Evolutionary conservation across 1,139 yeast species (phyloP).

Genomic region (Nakaseomyces glabratus): DNA sequence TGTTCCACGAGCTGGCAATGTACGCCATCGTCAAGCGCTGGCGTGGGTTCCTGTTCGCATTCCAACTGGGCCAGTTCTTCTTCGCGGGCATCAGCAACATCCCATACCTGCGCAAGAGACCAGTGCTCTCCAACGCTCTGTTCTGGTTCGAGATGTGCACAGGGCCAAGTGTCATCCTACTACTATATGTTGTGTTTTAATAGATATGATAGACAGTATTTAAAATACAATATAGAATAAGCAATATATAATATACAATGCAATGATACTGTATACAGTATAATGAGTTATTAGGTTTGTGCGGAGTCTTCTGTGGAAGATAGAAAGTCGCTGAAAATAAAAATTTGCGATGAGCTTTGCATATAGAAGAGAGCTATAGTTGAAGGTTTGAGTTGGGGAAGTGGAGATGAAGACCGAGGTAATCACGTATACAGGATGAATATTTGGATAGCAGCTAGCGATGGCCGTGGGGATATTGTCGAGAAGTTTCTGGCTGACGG

Average conservation of each 20-base stretch:
- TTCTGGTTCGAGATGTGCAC: constrained; percentile 84
- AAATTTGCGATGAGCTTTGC: no score
- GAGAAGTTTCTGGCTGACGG: constrained; percentile 40
- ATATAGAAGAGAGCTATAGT: no score
- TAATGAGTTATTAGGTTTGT: no score
- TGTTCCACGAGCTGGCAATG: constrained; percentile 86
- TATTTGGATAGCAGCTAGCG: constrained; percentile 95
- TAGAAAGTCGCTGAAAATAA: no score
- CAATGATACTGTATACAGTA: neutral
- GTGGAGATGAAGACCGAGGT: no score
- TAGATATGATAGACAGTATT: neutral
- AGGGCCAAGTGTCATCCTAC: constrained; percentile 82
- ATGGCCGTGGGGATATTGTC: constrained; percentile 57
- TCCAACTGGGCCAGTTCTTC: constrained; percentile 69
- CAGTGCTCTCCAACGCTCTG: constrained; percentile 56
- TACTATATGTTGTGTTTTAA: constrained; percentile 64
- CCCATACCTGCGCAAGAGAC: constrained; percentile 10
- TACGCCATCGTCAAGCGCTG: constrained; percentile 63
- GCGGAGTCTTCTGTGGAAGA: no score
- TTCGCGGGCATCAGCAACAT: constrained; percentile 11
- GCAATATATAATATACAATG: neutral
- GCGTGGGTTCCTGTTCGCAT: constrained; percentile 65
- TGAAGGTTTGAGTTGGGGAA: no score
- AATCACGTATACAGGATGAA: constrained; percentile 38
- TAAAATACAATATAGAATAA: no score